Base-by-base conservation (phyloP, 306 rosid genomes). In the Hippophae rhamnoides region DNA sequence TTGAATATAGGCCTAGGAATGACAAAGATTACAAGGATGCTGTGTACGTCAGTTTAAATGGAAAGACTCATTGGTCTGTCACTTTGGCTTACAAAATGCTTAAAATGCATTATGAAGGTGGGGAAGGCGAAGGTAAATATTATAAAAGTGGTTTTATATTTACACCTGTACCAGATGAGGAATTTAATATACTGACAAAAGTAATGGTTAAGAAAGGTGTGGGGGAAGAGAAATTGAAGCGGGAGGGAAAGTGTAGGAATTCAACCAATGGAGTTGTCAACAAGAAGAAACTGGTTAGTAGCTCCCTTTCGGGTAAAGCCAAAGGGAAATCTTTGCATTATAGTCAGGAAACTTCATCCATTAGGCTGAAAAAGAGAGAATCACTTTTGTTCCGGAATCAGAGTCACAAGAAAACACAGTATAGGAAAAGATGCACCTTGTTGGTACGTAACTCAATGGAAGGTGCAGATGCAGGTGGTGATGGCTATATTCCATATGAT, bases 21-120 rank as follows among this genome's bases (percentile, higher is more conserved):
- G 78, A 76, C 53, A 77, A 27, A 76, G 57, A 41, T 7, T 92
- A 92, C 74, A 9, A 25, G 3, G 99, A 92, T 74, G 83, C 97
- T 7, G 99, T 92, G 63, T 92, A 88, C 73, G 88, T 92, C 67
- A 74, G 83, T 75, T 85, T 78, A 48, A 86, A 73, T 18, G 83
- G 88, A 54, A 74, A 48, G 55, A 92, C 96, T 68, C 99, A 92
- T 75, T 92, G 97, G 99, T 86, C 99, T 41, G 79, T 85, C 61
- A 92, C 99, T 70, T 72, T 78, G 83, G 99, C 99, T 40, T 92
- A 92, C 74, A 80, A 67, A 3, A 78, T 69, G 75, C 87, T 92
- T 45, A 81, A 76, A 76, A 9, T 7, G 48, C 77, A 71, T 66
- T 83, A 72, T 74, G 95, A 88, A 84, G 72, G 70, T 50, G 95